Conservation (phyloP, 108 stramenopile species). For the Skeletonema grethae region DNA sequence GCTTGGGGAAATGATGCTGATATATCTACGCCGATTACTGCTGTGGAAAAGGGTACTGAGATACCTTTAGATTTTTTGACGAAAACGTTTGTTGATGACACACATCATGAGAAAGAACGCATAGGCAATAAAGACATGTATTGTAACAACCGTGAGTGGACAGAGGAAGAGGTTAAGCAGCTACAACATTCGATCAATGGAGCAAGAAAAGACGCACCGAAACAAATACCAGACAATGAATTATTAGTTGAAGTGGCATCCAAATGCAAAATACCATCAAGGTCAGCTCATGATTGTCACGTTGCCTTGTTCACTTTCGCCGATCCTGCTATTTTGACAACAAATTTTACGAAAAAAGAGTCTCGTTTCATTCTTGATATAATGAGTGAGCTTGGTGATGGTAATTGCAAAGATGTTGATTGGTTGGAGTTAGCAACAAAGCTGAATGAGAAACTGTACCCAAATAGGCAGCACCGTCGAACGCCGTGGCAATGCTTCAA, state of each 20-base stretch:
- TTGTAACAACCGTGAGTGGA: neutral
- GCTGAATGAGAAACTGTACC: conserved; percentile 24
- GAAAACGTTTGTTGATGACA: neutral
- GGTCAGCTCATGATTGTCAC: conserved; percentile 35
- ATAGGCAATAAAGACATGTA: neutral
- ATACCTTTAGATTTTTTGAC: conserved; percentile 2
- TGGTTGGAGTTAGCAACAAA: conserved; percentile 37
- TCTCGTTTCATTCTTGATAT: conserved; percentile 31
- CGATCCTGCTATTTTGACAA: conserved; percentile 15
- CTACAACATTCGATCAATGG: neutral
- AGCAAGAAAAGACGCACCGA: conserved; percentile 4
- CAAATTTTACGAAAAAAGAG: conserved; percentile 53
- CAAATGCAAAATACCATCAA: conserved; percentile 15
- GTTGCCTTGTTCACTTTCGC: conserved; percentile 25
- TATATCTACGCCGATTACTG: neutral
- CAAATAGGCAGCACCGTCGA: conserved; percentile 1
- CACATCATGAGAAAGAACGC: neutral
- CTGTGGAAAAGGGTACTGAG: neutral
- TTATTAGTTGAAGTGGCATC: conserved; percentile 35
- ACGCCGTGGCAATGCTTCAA: conserved; percentile 61
- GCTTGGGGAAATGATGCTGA: conserved; percentile 1
- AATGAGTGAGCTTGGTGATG: conserved; percentile 16
- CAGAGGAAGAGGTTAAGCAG: conserved; percentile 1
- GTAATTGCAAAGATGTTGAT: conserved; percentile 20
- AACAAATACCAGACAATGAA: neutral